Evolutionary conservation across 768 basidiomycete species (phyloP).

Genomic region (Asterophora parasitica): DNA sequence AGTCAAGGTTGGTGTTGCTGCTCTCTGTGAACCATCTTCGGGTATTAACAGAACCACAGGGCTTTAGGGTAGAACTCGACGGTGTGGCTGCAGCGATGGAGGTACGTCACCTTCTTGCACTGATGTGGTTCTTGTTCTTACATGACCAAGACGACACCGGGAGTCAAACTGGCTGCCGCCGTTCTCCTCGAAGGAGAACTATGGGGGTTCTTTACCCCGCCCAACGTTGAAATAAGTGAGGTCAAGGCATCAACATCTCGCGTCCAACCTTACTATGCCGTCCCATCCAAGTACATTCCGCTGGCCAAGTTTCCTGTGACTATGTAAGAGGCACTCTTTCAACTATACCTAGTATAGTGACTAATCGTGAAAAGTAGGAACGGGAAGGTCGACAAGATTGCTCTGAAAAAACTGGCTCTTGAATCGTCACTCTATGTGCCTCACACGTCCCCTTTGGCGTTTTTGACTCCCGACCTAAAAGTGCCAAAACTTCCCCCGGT

Average conservation of each 20-base stretch:
- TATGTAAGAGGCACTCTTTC: conserved; percentile 27
- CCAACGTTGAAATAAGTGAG: conserved; percentile 27
- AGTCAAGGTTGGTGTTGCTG: conserved; percentile 37
- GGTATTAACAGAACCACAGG: conserved; percentile 26
- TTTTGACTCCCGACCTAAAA: conserved; percentile 3
- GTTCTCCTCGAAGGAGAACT: conserved; percentile 47
- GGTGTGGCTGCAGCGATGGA: conserved; percentile 57
- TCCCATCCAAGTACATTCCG: conserved; percentile 40
- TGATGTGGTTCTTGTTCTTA: neutral
- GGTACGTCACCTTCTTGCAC: conserved; percentile 22
- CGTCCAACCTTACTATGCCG: conserved; percentile 55
- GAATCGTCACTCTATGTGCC: conserved; percentile 15
- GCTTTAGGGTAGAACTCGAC: conserved; percentile 58
- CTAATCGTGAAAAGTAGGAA: conserved; percentile 28
- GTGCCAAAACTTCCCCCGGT: conserved; percentile 1
- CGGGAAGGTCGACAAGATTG: conserved; percentile 46
- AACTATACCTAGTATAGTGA: neutral
- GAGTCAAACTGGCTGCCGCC: conserved; percentile 40
- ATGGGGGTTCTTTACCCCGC: conserved; percentile 52
- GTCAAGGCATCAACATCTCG: conserved; percentile 42
- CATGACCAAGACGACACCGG: neutral
- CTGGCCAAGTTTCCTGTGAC: conserved; percentile 48
- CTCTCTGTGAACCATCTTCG: neutral
- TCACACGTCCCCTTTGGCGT: conserved; percentile 1
- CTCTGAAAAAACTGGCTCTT: conserved; percentile 33